These are phyloP conservation scores for Komagataella phaffii DNA, from an alignment of 805 yeast genomes.

Conservation along the genomic window DNA sequence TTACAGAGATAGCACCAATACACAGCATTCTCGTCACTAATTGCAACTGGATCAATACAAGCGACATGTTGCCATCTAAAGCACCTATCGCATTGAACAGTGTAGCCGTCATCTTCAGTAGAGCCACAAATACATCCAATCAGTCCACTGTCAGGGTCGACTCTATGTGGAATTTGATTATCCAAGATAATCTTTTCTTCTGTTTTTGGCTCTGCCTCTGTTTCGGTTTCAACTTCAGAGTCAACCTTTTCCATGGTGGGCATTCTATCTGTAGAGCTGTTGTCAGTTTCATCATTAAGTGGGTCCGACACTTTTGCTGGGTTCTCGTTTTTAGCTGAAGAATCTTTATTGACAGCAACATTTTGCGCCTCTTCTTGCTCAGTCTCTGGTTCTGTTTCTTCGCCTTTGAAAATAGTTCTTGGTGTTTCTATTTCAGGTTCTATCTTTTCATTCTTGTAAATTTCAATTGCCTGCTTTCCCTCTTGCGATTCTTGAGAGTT, in stretches of 20 bases:
- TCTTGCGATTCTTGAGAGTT: neutral
- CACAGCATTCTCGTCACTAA: constrained; percentile 69
- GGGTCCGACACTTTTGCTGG: constrained; percentile 9
- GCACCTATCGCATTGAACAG: constrained; percentile 89
- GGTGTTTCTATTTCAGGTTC: neutral
- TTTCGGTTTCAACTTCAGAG: constrained; percentile 5
- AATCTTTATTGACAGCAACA: neutral
- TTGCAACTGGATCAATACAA: constrained; percentile 70
- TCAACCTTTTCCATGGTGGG: constrained; percentile 8
- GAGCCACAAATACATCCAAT: constrained; percentile 85
- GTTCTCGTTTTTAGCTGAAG: neutral
- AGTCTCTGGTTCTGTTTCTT: constrained; percentile 1
- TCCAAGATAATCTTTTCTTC: neutral
- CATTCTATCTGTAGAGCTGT: neutral
- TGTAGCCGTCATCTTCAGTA: constrained; percentile 85
- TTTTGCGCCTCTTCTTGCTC: neutral
- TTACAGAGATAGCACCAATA: constrained; percentile 74
- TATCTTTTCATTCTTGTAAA: neutral
- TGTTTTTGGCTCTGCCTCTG: neutral
- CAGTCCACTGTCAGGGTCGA: constrained; percentile 70
- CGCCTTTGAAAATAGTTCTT: neutral
- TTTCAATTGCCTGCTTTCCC: neutral
- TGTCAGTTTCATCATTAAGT: constrained; percentile 7
- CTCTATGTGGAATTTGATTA: constrained; percentile 27
- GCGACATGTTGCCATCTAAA: constrained; percentile 90